phyloP scores from a whole-genome alignment of 2,329 filamentous ascomycete species.

The Coniella vitis region DNA sequence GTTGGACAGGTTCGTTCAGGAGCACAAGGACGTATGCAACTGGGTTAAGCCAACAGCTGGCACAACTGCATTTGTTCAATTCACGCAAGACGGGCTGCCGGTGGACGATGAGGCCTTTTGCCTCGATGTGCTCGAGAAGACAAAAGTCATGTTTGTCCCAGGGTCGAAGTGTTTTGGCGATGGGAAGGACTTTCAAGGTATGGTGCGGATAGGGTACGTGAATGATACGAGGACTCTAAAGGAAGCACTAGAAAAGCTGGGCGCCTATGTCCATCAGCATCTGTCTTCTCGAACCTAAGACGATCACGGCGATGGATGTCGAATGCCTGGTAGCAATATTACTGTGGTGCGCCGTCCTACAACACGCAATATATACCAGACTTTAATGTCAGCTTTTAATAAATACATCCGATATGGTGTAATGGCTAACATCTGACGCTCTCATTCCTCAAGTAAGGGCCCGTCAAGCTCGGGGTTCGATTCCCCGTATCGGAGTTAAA shows the following conservation, averaged over 20 bases:
- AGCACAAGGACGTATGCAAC: constrained; percentile 54
- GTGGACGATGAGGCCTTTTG: constrained; percentile 72
- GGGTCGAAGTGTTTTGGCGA: constrained; percentile 67
- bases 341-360: no score
- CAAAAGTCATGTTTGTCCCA: constrained; percentile 68
- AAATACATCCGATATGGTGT: not conserved
- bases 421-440: no score
- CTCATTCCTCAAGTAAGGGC: no score
- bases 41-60: constrained; percentile 74
- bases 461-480: no score
- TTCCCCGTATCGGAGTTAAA: no score
- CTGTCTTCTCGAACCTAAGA: constrained; percentile 15
- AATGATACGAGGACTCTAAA: constrained; percentile 63
- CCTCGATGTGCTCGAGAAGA: constrained; percentile 57
- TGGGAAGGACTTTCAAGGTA: constrained; percentile 61
- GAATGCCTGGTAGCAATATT: no score
- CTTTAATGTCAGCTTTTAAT: no score
- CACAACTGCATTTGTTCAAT: constrained; percentile 71
- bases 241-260: constrained; percentile 51
- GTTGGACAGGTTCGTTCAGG: constrained; percentile 60
- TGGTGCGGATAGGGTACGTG: constrained; percentile 71
- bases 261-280: constrained; percentile 31
- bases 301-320: no score
- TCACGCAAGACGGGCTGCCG: constrained; percentile 49
- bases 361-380: no score